phyloP scores from a whole-genome alignment of 2,329 filamentous ascomycete species.

The Fusarium pseudonygamai region DNA sequence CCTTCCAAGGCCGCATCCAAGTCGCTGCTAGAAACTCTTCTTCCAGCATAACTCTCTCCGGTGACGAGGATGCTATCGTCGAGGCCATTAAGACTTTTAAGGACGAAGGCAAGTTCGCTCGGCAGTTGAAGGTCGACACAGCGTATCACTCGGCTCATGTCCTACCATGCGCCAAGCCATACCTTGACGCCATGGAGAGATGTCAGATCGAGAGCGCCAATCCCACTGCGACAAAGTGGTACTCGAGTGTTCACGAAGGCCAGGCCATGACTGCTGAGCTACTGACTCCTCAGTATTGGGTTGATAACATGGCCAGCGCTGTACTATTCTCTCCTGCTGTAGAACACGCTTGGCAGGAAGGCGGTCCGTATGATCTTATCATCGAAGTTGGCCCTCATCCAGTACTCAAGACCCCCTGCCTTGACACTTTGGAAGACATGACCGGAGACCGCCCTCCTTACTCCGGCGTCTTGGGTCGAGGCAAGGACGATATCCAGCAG shows the following conservation, averaged over 20 bases:
- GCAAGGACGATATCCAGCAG: background rate
- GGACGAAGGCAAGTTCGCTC: background rate
- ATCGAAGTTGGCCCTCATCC: constrained; percentile 8
- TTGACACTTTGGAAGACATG: accelerated
- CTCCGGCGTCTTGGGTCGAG: background rate
- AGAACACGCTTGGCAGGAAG: background rate
- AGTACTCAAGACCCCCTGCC: background rate
- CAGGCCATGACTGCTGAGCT: background rate
- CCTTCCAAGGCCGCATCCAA: background rate
- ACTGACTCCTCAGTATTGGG: background rate
- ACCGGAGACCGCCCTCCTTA: background rate
- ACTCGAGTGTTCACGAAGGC: background rate
- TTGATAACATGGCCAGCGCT: background rate
- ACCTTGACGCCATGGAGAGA: background rate
- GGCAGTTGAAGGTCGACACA: background rate
- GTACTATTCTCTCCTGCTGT: constrained; percentile 3
- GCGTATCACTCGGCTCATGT: constrained; percentile 8
- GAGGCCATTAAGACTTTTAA: background rate
- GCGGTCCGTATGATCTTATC: background rate
- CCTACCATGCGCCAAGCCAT: background rate
- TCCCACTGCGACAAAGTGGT: background rate
- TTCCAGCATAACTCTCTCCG: background rate
- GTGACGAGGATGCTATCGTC: background rate
- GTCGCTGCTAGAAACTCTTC: background rate
- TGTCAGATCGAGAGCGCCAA: background rate